Evolutionary conservation across 23 red algal genomes (phyloP), one percentile per base, ranked within the genome.

Genomic region (Gracilariopsis chorda): DNA sequence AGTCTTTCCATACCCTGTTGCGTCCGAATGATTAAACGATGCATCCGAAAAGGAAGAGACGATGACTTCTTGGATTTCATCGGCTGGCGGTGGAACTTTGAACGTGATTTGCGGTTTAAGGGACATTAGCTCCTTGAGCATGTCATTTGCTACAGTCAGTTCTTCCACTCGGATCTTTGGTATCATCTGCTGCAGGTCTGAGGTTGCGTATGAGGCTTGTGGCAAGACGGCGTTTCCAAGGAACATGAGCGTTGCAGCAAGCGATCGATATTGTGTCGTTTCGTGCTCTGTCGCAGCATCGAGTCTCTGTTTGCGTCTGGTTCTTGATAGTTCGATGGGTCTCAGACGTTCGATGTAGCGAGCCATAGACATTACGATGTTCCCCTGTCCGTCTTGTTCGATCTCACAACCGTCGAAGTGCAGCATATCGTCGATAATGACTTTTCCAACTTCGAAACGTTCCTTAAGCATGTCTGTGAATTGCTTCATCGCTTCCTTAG

Each of bases 381-480:
- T 69, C 11, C 81, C 81, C 8, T 47, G n/a, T 67, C 23, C 8
- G 44, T 28, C 32, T 42, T 86, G 81, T 57, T 45, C 36, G 81
- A 86, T 69, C 19, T 53, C 40, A 46, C 56, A 86, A 30, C 81
- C 81, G 43, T 86, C 59, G 45, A 86, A 86, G 48, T 72, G 36
- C 11, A 86, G 35, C 49, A 10, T 41, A 48, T 17, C 39, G 42
- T 86, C 56, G 12, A 86, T 34, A 0, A 68, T 46, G 23, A 68
- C 4, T 37, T 86, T 86, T 37, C 81, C 48, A 27, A 37, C 33
- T n/a, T 0, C 60, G 48, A 86, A 86, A 32, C 58, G 58, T 68
- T 71, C 20, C 3, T 41, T 10, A 48, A 86, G 0, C 13, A 23
- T 0, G 20, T 14, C 59, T 13, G 40, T 25, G 0, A 69, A 86